A percentile compares a stretch with the other conserved stretches of the same genome.
Evolutionary conservation across 495 filamentous ascomycete species (phyloP).

Genomic region (Corynascus novoguineensis): DNA sequence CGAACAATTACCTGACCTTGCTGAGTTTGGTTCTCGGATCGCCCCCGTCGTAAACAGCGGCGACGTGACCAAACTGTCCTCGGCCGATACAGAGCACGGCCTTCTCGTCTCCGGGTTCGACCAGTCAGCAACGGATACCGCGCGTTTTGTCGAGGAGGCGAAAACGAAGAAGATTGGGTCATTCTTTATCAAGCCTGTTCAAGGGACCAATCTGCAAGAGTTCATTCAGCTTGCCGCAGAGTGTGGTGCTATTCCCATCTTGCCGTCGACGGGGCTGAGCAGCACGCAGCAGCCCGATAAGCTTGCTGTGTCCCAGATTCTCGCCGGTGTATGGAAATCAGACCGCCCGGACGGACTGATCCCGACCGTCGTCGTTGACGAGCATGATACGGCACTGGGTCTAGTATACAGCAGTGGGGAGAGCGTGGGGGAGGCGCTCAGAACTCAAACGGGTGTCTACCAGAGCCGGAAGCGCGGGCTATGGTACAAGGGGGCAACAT

Average conservation of each 20-base stretch:
- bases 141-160: slow-evolving; percentile 41
- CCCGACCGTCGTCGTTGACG: slow-evolving; percentile 83
- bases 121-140: slow-evolving; percentile 32
- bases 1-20: slow-evolving; percentile 49
- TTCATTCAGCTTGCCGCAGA: slow-evolving; percentile 50
- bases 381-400: slow-evolving; percentile 77
- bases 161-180: slow-evolving; percentile 41
- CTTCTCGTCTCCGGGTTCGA: slow-evolving; percentile 46
- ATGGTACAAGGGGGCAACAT: slow-evolving; percentile 95
- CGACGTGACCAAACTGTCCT: slow-evolving; percentile 24
- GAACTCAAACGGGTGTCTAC: slow-evolving; percentile 87
- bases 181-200: slow-evolving; percentile 43
- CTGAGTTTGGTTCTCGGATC: slow-evolving; percentile 41
- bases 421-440: slow-evolving; percentile 79
- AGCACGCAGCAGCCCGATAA: slow-evolving; percentile 52
- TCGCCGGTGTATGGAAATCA: slow-evolving; percentile 65
- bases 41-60: slow-evolving; percentile 35
- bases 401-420: slow-evolving; percentile 90
- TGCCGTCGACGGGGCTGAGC: slow-evolving; percentile 66
- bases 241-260: slow-evolving; percentile 64
- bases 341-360: slow-evolving; percentile 80
- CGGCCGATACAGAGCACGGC: slow-evolving; percentile 33
- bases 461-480: slow-evolving; percentile 89
- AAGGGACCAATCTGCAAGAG: slow-evolving; percentile 42
- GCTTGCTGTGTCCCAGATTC: slow-evolving; percentile 61